A percentile compares a stretch with the other conserved stretches of the same genome.
Evolutionary conservation across 768 basidiomycete genomes (phyloP).

Genomic region (Rhizopogon salebrosus): DNA sequence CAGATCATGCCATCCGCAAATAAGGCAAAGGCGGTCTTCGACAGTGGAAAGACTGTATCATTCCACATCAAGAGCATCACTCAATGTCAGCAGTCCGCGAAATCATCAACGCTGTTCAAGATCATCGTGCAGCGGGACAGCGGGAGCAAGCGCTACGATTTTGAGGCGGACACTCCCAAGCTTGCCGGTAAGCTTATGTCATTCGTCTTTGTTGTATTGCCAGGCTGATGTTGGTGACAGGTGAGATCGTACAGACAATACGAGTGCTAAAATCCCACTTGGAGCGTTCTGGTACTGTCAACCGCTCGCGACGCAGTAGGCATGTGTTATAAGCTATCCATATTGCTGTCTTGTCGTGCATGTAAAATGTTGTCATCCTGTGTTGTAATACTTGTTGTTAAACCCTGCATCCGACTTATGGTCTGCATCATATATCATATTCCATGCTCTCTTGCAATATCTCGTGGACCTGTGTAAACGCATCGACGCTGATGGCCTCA

Average conservation of each 20-base stretch:
- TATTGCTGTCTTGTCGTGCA: not conserved
- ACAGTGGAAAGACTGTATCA: slow-evolving; percentile 85
- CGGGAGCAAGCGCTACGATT: slow-evolving; percentile 90
- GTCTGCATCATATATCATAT: too few species aligned
- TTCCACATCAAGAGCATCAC: slow-evolving; percentile 88
- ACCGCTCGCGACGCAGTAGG: slow-evolving; percentile 57
- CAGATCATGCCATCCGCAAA: slow-evolving; percentile 88
- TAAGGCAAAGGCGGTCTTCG: slow-evolving; percentile 76
- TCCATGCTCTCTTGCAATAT: too few species aligned
- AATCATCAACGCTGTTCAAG: slow-evolving; percentile 82
- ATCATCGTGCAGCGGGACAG: slow-evolving; percentile 73
- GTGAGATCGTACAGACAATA: slow-evolving; percentile 75
- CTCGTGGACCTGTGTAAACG: too few species aligned
- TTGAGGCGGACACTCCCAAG: slow-evolving; percentile 87
- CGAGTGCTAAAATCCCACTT: slow-evolving; percentile 57
- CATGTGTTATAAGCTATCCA: slow-evolving; percentile 36
- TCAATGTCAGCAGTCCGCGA: slow-evolving; percentile 77
- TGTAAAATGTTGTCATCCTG: not conserved
- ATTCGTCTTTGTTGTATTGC: not conserved
- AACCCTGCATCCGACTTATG: too few species aligned
- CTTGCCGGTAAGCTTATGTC: slow-evolving; percentile 54
- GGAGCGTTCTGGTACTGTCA: slow-evolving; percentile 61
- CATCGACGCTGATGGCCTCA: too few species aligned
- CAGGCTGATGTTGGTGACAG: slow-evolving; percentile 27
- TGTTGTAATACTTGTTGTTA: too few species aligned